Evolutionary conservation across 805 yeast species (phyloP), one percentile per base, ranked within the genome.

Genomic region (Saccharomycopsis oosterbeekiorum): DNA sequence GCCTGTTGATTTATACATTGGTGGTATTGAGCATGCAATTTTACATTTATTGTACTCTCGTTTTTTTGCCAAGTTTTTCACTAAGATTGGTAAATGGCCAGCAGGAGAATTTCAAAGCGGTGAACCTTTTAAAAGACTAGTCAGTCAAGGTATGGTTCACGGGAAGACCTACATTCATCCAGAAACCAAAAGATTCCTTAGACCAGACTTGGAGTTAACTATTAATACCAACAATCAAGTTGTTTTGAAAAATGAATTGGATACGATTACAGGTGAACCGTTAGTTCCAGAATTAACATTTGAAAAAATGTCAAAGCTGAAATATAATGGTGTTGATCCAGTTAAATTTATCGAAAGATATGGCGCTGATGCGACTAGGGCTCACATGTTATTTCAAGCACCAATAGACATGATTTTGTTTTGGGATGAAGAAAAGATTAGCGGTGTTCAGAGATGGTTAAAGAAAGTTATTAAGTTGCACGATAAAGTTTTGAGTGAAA

Each of bases 91-190:
- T 1, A 68, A 79, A 65, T 90, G 96, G 92, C 76, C 80, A 59
- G 90, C 90, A 6, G 71, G 76, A 1, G 70, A 71, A 1, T 66
- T 75, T 56, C 19, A 47, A 17, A 63, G 57, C 36, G 90, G 89
- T 26, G 99, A 94, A 69, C 99, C 99, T 1, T 84, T 94, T 69
- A 80, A 76, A 61, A 81, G 80, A 63, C 76, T 94, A 41, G 85
- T 93, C 1, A 92, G 97, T 1, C 98, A 93, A 71, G 99, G 99
- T 17, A 94, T 94, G 99, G 99, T 94, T 2, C 97, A 93, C 64
- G 98, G 97, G 2, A 84, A 82, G 68, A 94, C 99, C 0, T 88
- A 71, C 67, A 75, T 77, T 8, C 86, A 92, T 65, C 94, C 97
- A 2, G 73, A 71, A 0, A 85, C 80, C 37, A 94, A 93, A 0